A percentile compares a stretch with the other conserved stretches of the same genome.
Conservation (phyloP, 2,329 filamentous ascomycete species). For the Epichloe sp. region DNA sequence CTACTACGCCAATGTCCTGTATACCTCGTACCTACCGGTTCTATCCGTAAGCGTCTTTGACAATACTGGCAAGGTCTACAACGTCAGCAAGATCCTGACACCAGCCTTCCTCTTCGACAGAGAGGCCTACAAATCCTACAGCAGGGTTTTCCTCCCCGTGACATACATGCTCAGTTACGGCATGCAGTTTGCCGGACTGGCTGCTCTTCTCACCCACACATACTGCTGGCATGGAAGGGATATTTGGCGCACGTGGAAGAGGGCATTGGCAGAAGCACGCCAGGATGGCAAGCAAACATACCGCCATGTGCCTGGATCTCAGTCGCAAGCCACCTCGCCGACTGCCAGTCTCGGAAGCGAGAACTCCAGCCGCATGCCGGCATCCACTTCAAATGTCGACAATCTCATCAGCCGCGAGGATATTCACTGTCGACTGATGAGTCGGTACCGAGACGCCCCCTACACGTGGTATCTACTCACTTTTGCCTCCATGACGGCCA, state of each 20-base stretch:
- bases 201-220: conserved; percentile 69
- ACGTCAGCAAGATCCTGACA: conserved; percentile 70
- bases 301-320: conserved; percentile 29
- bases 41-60: conserved; percentile 77
- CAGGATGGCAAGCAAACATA: conserved; percentile 38
- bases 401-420: conserved; percentile 59
- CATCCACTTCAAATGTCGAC: conserved; percentile 30
- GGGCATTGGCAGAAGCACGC: conserved; percentile 51
- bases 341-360: conserved; percentile 10
- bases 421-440: conserved; percentile 76
- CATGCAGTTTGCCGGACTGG: conserved; percentile 71
- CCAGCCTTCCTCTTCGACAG: conserved; percentile 65
- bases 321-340: conserved; percentile 11
- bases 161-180: conserved; percentile 82
- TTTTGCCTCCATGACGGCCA: conserved; percentile 60
- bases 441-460: conserved; percentile 67
- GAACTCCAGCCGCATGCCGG: conserved; percentile 14
- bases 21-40: conserved; percentile 76
- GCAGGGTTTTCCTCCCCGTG: conserved; percentile 71
- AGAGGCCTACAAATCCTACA: conserved; percentile 67
- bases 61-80: conserved; percentile 66
- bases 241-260: conserved; percentile 64
- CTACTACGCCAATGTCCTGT: conserved; percentile 70
- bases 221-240: conserved; percentile 74
- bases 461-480: conserved; percentile 70